Evolutionary conservation across 176 grass and related monocot species (phyloP), one percentile per base, ranked within the genome.

Genomic region (Saccharum officinarum): DNA sequence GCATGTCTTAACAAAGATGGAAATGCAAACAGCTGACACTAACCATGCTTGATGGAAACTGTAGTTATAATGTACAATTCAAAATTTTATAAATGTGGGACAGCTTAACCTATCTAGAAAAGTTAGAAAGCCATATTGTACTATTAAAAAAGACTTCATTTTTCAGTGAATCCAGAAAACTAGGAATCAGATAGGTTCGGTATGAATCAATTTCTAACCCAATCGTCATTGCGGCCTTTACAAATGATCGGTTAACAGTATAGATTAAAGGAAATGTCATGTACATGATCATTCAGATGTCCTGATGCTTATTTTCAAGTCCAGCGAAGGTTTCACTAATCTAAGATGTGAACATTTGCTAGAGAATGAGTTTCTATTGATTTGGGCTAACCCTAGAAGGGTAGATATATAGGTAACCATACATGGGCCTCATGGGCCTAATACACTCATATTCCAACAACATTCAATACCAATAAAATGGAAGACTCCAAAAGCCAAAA

Each of bases 11-110:
- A 82, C 77, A 70, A 69, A 72, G 3, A 30, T 33, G 33, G 16
- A 76, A 50, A 77, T 54, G 31, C 41, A 83, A 78, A 78, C 2
- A 20, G 31, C 40, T 82, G 36, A 70, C 45, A 82, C 26, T 67
- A 59, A 60, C n/a, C 40, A 86, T 69, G 45, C 74, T 71, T 82
- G 28, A 41, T 25, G 25, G 69, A 67, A 60, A 87, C 44, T 75
- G 45, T 87, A 86, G 26, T 67, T 37, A 67, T 17, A 55, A 65
- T 36, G n/a, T 67, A 68, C 15, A 65, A 8, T 30, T 49, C 28
- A 16, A 61, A 44, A 28, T 26, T 61, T 44, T 26, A 73, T 62
- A 22, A 26, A 62, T 62, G 50, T 9, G 1, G 26, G 9, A 30
- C 67, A 63, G 31, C 25, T 76, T 23, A 40, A 71, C 71, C 31